Evolutionary conservation across 352 stramenopile species (phyloP), one percentile per base, ranked within the genome.

Genomic region (Discostella stelligera): DNA sequence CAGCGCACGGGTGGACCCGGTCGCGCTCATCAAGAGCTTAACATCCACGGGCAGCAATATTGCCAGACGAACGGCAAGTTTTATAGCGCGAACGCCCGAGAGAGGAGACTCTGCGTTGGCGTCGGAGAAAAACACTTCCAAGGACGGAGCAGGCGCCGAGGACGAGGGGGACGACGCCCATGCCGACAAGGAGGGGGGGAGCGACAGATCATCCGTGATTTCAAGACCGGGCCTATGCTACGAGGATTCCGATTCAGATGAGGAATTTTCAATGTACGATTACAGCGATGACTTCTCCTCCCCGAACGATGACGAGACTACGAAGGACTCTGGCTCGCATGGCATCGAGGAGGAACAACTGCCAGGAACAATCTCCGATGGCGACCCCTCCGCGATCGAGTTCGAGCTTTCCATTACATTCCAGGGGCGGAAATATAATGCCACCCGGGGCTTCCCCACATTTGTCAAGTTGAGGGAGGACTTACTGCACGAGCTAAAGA

Each of bases 371-470:
- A 21, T 30, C 32, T 54, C 41, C 9, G 69, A 79, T 56, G 69
- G 59, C 37, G 55, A 67, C 58, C 55, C 66, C 18, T 63, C 66
- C 50, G 80, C 85, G 2, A 89, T 91, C 66, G 73, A 88, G 62
- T 91, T 89, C 68, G 80, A 88, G 56, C 64, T 91, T 25, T 73
- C 72, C 3, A 89, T 91, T 46, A 83, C 75, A 0, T 89, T 89
- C n/a, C 78, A 85, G 25, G 82, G 85, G 30, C 52, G 83, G 3
- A 89, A 83, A 49, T 91, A 91, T 65, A 87, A 62, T 32, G 83
- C 85, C 3, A 89, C 74, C 18, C 67, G 85, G 25, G 80, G 82
- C 8, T 78, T 89, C 58, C 80, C 83, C 37, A 80, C 71, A 3
- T 84, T 91, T 66, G 66, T 88, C 10, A 78, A 89, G 66, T 53